Evolutionary conservation across 2,329 filamentous ascomycete genomes (phyloP).

Genomic region (Tolypocladium ovalisporum): DNA sequence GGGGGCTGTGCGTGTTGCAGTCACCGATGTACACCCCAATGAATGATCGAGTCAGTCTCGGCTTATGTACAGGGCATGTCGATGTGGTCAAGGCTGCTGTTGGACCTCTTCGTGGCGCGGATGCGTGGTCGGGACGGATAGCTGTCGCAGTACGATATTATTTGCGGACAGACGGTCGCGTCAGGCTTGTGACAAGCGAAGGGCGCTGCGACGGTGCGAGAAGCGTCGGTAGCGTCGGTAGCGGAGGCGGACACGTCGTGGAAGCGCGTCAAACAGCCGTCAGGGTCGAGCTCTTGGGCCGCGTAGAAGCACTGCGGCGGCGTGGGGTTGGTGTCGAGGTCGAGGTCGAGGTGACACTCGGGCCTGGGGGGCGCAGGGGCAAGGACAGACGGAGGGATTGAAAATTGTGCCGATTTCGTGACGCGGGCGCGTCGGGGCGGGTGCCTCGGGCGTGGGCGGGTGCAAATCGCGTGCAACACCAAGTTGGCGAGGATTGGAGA

Average conservation of each 20-base stretch:
- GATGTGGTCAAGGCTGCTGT: constrained; percentile 12
- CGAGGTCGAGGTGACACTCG: constrained; percentile 4
- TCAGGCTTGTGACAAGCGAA: constrained; percentile 8
- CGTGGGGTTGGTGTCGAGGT: constrained; percentile 8
- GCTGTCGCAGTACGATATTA: constrained; percentile 10
- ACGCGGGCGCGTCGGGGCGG: constrained; percentile 28
- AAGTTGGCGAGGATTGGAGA: constrained; percentile 41
- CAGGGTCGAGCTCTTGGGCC: constrained; percentile 2
- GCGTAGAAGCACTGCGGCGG: constrained; percentile 5
- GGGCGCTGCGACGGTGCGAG: constrained; percentile 8
- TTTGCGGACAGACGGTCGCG: constrained; percentile 14
- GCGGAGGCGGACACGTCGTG: constrained; percentile 14
- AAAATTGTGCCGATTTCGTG: constrained; percentile 32
- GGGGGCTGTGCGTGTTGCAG: constrained; percentile 11
- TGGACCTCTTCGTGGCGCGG: constrained; percentile 10
- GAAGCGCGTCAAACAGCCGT: constrained; percentile 14
- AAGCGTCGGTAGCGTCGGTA: constrained; percentile 7
- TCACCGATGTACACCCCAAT: constrained; percentile 13
- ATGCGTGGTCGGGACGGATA: neutral
- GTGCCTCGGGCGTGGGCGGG: constrained; percentile 29
- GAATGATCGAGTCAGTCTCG: constrained; percentile 10
- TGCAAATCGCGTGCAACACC: constrained; percentile 44
- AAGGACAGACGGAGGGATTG: constrained; percentile 9
- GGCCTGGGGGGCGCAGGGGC: constrained; percentile 2
- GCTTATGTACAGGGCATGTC: constrained; percentile 28